A percentile compares a stretch with the other conserved stretches of the same genome.
These are phyloP conservation scores for Scorias spongiosa DNA, from an alignment of 2,329 filamentous ascomycete genomes.

Conservation along the genomic window DNA sequence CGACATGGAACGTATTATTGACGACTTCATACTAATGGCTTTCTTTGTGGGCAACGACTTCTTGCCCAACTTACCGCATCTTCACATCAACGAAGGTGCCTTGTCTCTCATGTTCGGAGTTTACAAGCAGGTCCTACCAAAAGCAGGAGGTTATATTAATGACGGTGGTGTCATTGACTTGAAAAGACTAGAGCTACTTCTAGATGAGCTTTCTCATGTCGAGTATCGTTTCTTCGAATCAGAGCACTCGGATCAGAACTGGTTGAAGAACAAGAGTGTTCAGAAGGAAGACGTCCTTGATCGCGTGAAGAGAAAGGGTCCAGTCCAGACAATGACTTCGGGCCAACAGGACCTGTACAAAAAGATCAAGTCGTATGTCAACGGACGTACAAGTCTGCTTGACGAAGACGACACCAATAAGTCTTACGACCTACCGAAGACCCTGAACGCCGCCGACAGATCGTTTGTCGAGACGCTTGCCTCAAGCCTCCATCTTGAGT, in stretches of 20 bases:
- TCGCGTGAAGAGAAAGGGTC: constrained; percentile 41
- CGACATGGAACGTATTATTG: constrained; percentile 90
- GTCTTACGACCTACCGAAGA: constrained; percentile 57
- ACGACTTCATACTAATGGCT: constrained; percentile 98
- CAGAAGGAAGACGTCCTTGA: constrained; percentile 53
- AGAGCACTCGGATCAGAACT: constrained; percentile 75
- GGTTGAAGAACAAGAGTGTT: constrained; percentile 77
- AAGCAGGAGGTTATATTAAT: constrained; percentile 88
- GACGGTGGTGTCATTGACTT: constrained; percentile 87
- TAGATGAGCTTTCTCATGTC: constrained; percentile 74
- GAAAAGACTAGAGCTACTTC: constrained; percentile 56
- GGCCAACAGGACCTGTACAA: constrained; percentile 70
- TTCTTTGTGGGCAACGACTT: constrained; percentile 99
- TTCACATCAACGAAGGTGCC: constrained; percentile 97
- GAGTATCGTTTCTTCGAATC: constrained; percentile 88
- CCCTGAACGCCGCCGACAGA: constrained; percentile 68
- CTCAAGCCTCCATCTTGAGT: constrained; percentile 48
- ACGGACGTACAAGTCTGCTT: constrained; percentile 42
- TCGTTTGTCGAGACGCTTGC: constrained; percentile 87
- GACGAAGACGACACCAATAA: constrained; percentile 22
- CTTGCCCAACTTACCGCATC: constrained; percentile 82
- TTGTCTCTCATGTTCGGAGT: constrained; percentile 93
- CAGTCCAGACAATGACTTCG: constrained; percentile 59
- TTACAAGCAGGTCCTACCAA: constrained; percentile 80
- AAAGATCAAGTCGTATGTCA: constrained; percentile 68